Evolutionary conservation across 768 basidiomycete genomes (phyloP), one percentile per base, ranked within the genome.

Genomic region (Tricholoma saponaceum): DNA sequence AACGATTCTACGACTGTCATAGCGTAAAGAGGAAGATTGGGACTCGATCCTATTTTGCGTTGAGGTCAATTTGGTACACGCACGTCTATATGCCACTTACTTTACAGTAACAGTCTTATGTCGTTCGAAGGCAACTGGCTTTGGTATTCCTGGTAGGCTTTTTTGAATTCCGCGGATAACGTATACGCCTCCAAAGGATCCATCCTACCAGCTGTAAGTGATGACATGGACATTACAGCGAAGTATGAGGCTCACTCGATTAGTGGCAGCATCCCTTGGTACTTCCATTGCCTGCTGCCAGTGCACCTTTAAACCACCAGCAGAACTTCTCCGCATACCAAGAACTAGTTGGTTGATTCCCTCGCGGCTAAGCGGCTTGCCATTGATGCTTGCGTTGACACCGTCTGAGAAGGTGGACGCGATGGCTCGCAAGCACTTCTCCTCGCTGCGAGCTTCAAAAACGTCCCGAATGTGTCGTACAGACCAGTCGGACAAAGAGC

Each of bases 71-170:
- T 1, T 28, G 26, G 58, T 49, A 52, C 25, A 56, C 18, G 7
- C 54, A 18, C 20, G 37, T 30, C 14, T 32, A 16, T 22, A 28
- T 52, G 28, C 28, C 16, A 68, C 79, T 64, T 55, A 84, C 83
- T 69, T 74, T 22, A 81, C 83, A 41, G 74, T 75, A 13, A 83
- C 78, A 18, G 74, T 74, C 59, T 84, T 84, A 61, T 78, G 79
- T 57, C 83, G 74, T 59, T 77, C 76, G 59, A 76, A 78, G 25
- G 75, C 72, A 13, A 71, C 68, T 23, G 70, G 67, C 12, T 63
- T 58, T 8, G 64, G 55, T 35, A 69, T 67, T 26, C 72, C 76
- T 14, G 76, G 69, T 37, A 74, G 25, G 26, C 58, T 62, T 63
- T 74, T 76, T 47, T 70, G 72, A 25, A 83, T 73, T n/a, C 81